Percentiles rank a stretch among this genome's conserved stretches.
Evolutionary conservation across 768 basidiomycete species (phyloP).

Genomic region (Boletus vinaceobasis): DNA sequence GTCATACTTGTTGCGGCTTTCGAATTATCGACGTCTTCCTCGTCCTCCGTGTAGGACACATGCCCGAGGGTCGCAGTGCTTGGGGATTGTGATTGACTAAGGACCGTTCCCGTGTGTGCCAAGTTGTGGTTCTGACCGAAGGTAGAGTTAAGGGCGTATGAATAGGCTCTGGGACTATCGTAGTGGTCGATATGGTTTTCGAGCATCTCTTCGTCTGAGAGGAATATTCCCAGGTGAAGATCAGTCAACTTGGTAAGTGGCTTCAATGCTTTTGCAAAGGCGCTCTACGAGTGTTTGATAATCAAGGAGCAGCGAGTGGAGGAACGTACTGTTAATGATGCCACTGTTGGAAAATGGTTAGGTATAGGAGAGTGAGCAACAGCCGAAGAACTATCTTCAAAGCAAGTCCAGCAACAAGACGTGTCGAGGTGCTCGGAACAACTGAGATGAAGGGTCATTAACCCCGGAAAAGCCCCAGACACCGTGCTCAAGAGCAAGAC

Average conservation of each 20-base stretch:
- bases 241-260: slow-evolving; percentile 45
- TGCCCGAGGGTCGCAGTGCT: slow-evolving; percentile 1
- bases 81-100: slow-evolving; percentile 27
- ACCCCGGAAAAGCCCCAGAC: slow-evolving; percentile 41
- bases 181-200: slow-evolving; percentile 39
- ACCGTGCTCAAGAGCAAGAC: slow-evolving; percentile 44
- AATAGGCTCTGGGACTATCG: slow-evolving; percentile 23
- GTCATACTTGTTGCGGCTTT: neutral
- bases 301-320: neutral
- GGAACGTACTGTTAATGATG: slow-evolving; percentile 50
- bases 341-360: slow-evolving; percentile 41
- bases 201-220: slow-evolving; percentile 53
- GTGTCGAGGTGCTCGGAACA: slow-evolving; percentile 56
- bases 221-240: slow-evolving; percentile 60
- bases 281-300: slow-evolving; percentile 31
- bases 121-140: slow-evolving; percentile 4
- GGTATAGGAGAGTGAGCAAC: slow-evolving; percentile 63
- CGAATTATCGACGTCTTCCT: slow-evolving; percentile 8
- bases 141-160: slow-evolving; percentile 12
- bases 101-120: slow-evolving; percentile 6
- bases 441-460: slow-evolving; percentile 52
- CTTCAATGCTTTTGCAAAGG: slow-evolving; percentile 42
- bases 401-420: slow-evolving; percentile 61
- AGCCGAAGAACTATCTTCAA: slow-evolving; percentile 55
- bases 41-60: slow-evolving; percentile 23